Base-by-base conservation (phyloP, 495 filamentous ascomycete species). In the Tuber brumale region DNA sequence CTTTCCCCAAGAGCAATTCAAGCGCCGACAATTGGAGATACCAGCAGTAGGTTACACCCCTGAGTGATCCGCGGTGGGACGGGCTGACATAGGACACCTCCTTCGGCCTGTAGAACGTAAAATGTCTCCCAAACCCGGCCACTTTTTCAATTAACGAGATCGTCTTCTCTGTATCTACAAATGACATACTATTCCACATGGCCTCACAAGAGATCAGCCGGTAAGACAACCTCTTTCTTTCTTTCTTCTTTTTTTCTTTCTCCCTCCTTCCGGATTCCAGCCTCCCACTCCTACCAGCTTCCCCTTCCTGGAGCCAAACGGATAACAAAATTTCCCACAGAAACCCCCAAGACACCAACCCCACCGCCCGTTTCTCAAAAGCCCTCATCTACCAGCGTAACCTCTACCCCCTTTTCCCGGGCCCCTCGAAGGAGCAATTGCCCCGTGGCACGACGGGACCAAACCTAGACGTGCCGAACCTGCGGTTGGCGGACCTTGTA, bases 401-500 rank as follows among this genome's bases (percentile, higher is more conserved):
- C 84, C 97, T 92, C 84, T 93, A 92, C 81, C 95, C 95, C 19
- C 82, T 98, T 19, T 97, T 92, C 78, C 95, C 95, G 43, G 91
- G 94, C 0, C 91, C 91, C 5, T 92, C 90, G 83, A 87, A 85
- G 42, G 89, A 86, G 44, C 88, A 85, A 12, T 74, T 89, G 18
- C 89, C 90, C 3, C 90, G 90, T 1, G 95, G 95, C 0, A 89
- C 92, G 1, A 39, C 10, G 0, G 81, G 75, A 0, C 71, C 72
- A 14, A 89, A 88, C 84, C 83, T 99, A 70, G 95, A 99, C 84
- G 84, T 92, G 37, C 92, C 91, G 76, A 96, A 97, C 84, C 76
- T 94, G 83, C 94, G 96, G 84, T 85, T 97, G 42, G 95, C 93
- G 42, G 95, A 97, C 84, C 94, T 95, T 89, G 86, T 95, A 78